Base-by-base conservation (phyloP, 148 eudicot species). In the Silene latifolia region DNA sequence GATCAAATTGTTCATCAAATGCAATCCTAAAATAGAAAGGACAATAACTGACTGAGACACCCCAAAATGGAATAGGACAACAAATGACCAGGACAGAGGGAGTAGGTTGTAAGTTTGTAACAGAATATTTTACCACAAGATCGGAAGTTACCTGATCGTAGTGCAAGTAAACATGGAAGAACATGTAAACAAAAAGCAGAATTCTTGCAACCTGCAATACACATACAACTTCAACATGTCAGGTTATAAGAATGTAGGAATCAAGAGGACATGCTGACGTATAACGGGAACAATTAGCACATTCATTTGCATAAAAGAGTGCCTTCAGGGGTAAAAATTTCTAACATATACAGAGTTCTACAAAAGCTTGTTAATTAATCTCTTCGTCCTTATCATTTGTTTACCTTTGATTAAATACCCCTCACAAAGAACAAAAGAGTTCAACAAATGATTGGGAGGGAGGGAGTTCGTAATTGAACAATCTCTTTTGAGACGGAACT, bases 121-220 rank as follows among this genome's bases (percentile, higher is more conserved):
- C 67, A 63, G 39, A 63, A 63, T 25, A 27, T 27, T 25, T 60
- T 5, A 23, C 14, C 1, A 24, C 61, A 7, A 25, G 25, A 35
- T 25, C 64, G 8, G 14, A 46, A 66, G 68, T 84, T 89, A 94
- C 98, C 98, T 91, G 97, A 51, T 87, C 77, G 81, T 88, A 88
- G 87, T 94, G 98, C 75, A 85, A 77, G 81, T 90, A 89, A 53
- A 94, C 88, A 77, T 94, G 98, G 84, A 88, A 88, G 78, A 90
- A 94, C 98, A 95, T 87, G 92, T 92, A 95, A 39, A 80, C 89
- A 81, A 95, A 95, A 87, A 95, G 85, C 85, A 95, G 83, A 83
- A 95, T 91, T 80, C 99, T 87, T 25, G 99, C 99, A 72, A 92
- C 93, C 99, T 95, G 98, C 91, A 85, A 68, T 62, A 47, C 27